A percentile compares a stretch with the other conserved stretches of the same genome.
phyloP scores from a whole-genome alignment of 768 basidiomycete genomes.

The Lentinula edodes region DNA sequence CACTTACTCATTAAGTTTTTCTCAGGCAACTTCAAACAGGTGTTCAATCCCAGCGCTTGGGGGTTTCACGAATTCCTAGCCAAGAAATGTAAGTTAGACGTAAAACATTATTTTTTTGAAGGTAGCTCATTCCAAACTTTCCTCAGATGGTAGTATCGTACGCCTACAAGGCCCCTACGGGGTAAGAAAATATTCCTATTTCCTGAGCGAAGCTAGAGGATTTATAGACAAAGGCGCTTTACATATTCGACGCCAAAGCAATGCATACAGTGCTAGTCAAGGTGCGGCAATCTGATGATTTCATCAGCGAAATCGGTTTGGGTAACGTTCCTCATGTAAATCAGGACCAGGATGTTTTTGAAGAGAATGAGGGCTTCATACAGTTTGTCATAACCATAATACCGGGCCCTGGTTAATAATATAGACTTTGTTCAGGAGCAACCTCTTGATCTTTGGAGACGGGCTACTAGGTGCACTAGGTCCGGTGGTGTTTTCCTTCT shows the following conservation, averaged over 20 bases:
- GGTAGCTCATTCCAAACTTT: not conserved
- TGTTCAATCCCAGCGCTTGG: constrained; percentile 2
- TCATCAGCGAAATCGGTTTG: not conserved
- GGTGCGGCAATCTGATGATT: not conserved
- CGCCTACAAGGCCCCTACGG: not conserved
- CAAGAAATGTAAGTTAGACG: not conserved
- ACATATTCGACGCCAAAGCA: not conserved
- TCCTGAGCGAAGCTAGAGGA: no score
- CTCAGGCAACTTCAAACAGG: not conserved
- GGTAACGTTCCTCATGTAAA: no score
- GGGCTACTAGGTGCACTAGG: not conserved
- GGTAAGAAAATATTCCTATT: not conserved
- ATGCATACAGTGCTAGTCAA: constrained; percentile 4
- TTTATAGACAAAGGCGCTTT: not conserved
- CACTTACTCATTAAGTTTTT: not conserved
- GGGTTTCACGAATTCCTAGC: not conserved
- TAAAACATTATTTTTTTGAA: not conserved
- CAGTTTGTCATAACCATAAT: not conserved
- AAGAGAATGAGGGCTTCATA: not conserved
- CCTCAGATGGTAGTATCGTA: not conserved
- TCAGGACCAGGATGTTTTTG: not conserved
- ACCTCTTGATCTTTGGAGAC: not conserved
- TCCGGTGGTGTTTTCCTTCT: not conserved
- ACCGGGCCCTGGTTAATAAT: not conserved
- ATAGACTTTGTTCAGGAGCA: not conserved